Conservation (phyloP, 202 grass and related monocot species). For the Panicum virgatum region DNA sequence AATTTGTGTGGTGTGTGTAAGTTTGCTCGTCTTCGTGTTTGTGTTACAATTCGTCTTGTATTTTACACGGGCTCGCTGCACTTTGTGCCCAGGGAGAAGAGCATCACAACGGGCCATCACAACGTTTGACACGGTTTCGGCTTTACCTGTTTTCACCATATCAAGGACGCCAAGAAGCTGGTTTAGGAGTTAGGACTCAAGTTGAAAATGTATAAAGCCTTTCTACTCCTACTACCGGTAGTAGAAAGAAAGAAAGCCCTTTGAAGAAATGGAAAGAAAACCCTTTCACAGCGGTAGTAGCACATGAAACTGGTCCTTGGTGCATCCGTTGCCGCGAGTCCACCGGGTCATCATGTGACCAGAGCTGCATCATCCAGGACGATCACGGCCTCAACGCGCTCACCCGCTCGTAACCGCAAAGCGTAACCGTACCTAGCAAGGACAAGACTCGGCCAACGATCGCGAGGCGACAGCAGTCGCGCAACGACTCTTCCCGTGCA, state of each 20-base stretch:
- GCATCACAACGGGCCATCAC: too few species aligned
- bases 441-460: constrained; percentile 19
- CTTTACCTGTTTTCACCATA: too few species aligned
- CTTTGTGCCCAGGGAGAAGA: too few species aligned
- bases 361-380: constrained; percentile 1
- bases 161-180: too few species aligned
- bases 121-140: too few species aligned
- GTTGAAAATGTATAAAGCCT: too few species aligned
- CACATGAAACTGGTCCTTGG: neutral
- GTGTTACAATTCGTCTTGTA: neutral
- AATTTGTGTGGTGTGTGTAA: neutral
- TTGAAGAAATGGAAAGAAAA: too few species aligned
- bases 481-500: neutral
- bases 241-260: too few species aligned
- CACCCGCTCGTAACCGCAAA: neutral
- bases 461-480: neutral
- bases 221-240: too few species aligned
- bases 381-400: neutral
- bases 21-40: neutral
- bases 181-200: too few species aligned
- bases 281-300: too few species aligned
- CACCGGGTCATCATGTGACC: constrained; percentile 6
- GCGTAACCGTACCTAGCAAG: neutral
- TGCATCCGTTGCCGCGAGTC: neutral
- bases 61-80: too few species aligned